phyloP scores from a whole-genome alignment of 2,329 filamentous ascomycete genomes.

The Xylaria arbuscula region DNA sequence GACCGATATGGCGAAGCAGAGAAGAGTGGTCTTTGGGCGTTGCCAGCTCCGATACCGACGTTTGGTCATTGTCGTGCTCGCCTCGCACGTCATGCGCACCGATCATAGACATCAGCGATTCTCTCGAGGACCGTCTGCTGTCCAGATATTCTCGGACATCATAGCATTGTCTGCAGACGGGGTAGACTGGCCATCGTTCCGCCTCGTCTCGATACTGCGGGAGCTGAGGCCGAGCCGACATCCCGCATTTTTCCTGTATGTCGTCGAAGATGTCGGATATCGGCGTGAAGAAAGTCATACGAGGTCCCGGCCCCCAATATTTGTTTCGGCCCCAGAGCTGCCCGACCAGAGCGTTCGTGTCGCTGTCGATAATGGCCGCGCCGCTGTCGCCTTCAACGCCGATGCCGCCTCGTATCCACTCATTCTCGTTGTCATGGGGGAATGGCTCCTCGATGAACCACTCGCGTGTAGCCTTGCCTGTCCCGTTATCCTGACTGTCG shows the following conservation, averaged over 20 bases:
- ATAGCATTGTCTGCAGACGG: conserved; percentile 56
- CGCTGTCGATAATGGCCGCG: conserved; percentile 57
- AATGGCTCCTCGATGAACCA: conserved; percentile 59
- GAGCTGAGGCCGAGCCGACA: conserved; percentile 54
- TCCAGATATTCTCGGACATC: conserved; percentile 56
- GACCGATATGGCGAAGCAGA: conserved; percentile 50
- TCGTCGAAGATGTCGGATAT: conserved; percentile 59
- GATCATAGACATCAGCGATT: conserved; percentile 58
- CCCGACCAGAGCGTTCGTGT: conserved; percentile 54
- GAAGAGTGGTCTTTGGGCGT: conserved; percentile 54
- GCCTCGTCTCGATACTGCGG: conserved; percentile 56
- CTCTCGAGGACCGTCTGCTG: conserved; percentile 56
- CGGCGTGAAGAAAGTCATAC: conserved; percentile 58
- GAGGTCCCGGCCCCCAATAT: conserved; percentile 56
- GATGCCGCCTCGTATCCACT: conserved; percentile 59
- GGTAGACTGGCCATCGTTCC: conserved; percentile 55
- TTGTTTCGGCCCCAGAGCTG: conserved; percentile 59
- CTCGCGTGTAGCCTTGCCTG: conserved; percentile 56
- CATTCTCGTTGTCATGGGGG: conserved; percentile 54
- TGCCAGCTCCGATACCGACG: conserved; percentile 57
- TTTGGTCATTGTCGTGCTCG: conserved; percentile 54
- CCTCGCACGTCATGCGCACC: conserved; percentile 46
- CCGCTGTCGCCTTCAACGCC: conserved; percentile 59
- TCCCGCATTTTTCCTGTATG: conserved; percentile 58
- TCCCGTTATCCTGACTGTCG: conserved; percentile 54